These are phyloP conservation scores for Diaporthe sp. DNA, from an alignment of 2,329 filamentous ascomycete genomes.

Conservation along the genomic window DNA sequence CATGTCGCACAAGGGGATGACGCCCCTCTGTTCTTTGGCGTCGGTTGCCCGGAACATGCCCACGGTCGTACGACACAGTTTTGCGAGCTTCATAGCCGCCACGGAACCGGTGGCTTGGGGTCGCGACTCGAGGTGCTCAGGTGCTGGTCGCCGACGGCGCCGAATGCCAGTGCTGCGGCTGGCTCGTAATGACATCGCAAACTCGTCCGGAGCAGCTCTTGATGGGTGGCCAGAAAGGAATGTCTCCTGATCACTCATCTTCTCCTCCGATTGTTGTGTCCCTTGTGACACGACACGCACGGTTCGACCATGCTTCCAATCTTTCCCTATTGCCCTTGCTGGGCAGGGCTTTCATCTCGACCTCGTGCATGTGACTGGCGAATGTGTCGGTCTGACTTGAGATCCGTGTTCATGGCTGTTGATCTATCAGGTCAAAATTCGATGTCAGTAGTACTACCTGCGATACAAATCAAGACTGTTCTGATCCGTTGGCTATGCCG, in stretches of 20 bases:
- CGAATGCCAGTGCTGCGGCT: background rate
- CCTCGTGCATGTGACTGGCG: background rate
- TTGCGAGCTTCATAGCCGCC: background rate
- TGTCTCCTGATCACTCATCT: background rate
- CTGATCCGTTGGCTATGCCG: background rate
- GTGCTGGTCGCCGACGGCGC: background rate
- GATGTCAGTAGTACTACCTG: background rate
- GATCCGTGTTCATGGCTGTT: background rate
- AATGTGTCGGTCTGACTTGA: background rate
- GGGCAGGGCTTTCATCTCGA: background rate
- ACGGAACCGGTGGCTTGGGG: background rate
- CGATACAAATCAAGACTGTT: background rate
- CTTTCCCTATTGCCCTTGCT: background rate
- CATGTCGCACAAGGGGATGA: background rate
- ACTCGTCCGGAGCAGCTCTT: background rate
- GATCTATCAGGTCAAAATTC: background rate
- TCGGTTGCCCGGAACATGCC: conserved; percentile 7
- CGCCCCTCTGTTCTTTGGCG: background rate
- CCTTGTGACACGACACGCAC: background rate
- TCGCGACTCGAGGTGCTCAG: background rate
- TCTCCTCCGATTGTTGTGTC: background rate
- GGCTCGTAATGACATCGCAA: background rate
- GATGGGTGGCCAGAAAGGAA: background rate
- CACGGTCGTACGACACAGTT: background rate
- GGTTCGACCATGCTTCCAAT: background rate